Base-by-base conservation (phyloP, 2,329 filamentous ascomycete genomes). In the Cordyceps javanica region DNA sequence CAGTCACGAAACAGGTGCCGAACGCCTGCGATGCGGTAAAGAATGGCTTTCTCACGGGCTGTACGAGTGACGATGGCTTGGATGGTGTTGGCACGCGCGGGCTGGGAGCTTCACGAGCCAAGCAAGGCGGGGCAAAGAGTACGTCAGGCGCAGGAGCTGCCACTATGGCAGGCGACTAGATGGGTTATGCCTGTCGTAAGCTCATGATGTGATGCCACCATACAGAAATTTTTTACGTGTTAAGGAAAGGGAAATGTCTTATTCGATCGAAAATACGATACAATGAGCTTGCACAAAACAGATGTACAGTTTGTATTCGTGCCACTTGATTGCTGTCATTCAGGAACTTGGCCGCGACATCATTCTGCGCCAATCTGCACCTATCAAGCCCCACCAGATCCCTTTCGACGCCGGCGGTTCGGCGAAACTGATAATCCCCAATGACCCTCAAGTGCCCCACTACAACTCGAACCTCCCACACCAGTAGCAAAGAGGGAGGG, bases 71-170 rank as follows among this genome's bases (percentile, higher is more conserved):
- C 45, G 45, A 56, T 57, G 28, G 45, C 23, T 26, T 36, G 36
- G 28, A 14, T 23, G 34, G n/a, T 34, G 41, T n/a, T 57, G 54
- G 38, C 45, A 44, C 45, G n/a, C 45, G 45, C 28, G 23, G 42
- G 42, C 21, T 21, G n/a, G 48, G 46, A 45, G 38, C 38, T 51
- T 57, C 28, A 30, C 36, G 30, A 38, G 39, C 38, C 44, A 39
- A 48, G 56, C 41, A 42, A 55, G 57, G 57, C 51, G 57, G 57
- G 57, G 57, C 51, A 55, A 25, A 26, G 38, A 9, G 54, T 56
- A 50, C 52, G 46, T 59, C 52, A 59, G 57, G 44, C 44, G 44
- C 38, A 49, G 57, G 13, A 23, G 14, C 34, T 39, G 36, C 38
- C 10, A 44, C n/a, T n/a, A n/a, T n/a, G n/a, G n/a, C n/a, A n/a